These are phyloP conservation scores for Parathielavia appendiculata DNA, from an alignment of 495 filamentous ascomycete species.

Conservation along the genomic window DNA sequence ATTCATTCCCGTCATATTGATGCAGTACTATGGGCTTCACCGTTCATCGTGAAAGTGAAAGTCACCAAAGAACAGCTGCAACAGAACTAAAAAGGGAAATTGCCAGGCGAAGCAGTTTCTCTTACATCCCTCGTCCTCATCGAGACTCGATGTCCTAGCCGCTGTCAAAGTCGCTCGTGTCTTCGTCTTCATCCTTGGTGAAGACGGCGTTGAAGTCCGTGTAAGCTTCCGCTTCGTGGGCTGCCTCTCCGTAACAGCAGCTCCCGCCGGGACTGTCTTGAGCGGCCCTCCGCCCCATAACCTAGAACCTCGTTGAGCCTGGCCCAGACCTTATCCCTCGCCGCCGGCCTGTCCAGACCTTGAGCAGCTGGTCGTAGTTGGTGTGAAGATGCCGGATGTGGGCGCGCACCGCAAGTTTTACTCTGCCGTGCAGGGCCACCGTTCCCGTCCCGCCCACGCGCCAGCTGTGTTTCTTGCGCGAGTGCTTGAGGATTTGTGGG, in stretches of 20 bases:
- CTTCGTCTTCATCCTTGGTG: slow-evolving; percentile 1
- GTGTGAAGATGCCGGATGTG: slow-evolving; percentile 40
- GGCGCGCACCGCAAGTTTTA: slow-evolving; percentile 33
- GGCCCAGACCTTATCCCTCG: slow-evolving; percentile 18
- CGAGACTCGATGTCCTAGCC: not conserved
- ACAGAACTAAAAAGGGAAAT: too few relatives aligned
- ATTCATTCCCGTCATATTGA: too few relatives aligned
- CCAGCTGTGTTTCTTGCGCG: slow-evolving; percentile 31
- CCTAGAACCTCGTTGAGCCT: slow-evolving; percentile 22
- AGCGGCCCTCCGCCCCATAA: slow-evolving; percentile 20
- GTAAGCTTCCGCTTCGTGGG: not conserved
- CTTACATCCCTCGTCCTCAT: too few relatives aligned
- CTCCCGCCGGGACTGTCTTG: not conserved
- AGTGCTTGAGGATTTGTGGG: slow-evolving; percentile 22
- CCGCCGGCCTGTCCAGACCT: slow-evolving; percentile 15
- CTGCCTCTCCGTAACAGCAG: not conserved
- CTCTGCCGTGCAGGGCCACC: slow-evolving; percentile 29
- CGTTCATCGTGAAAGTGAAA: too few relatives aligned
- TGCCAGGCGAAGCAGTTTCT: too few relatives aligned
- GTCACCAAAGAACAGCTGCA: too few relatives aligned
- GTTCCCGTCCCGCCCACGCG: slow-evolving; percentile 34
- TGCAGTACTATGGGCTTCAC: too few relatives aligned
- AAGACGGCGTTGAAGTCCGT: slow-evolving; percentile 5
- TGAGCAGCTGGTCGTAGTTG: slow-evolving; percentile 33
- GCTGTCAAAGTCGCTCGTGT: slow-evolving; percentile 9